These are phyloP conservation scores for Dittrichia graveolens DNA, from an alignment of 129 eudicot genomes.

Conservation along the genomic window DNA sequence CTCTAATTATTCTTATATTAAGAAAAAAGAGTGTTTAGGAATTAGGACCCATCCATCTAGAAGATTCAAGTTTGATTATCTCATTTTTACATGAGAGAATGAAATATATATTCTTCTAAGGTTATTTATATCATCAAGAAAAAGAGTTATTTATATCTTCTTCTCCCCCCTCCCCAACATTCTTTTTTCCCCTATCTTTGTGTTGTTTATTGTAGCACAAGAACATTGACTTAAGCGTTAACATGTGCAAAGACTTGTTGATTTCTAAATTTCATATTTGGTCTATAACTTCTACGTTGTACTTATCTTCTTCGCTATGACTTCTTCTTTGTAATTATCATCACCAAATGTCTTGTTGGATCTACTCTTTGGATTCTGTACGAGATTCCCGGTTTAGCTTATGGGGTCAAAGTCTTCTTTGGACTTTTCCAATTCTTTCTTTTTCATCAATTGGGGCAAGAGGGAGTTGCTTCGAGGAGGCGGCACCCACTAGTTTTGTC, in stretches of 20 bases:
- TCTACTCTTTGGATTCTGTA: neutral
- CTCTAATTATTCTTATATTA: too few species aligned
- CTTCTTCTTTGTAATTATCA: neutral
- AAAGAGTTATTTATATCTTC: too few species aligned
- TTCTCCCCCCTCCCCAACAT: neutral
- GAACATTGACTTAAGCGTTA: conserved; percentile 18
- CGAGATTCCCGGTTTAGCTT: neutral
- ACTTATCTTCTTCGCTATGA: neutral
- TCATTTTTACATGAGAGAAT: too few species aligned
- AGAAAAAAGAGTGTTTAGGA: too few species aligned
- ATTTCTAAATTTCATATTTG: neutral
- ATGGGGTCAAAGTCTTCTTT: neutral
- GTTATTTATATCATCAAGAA: too few species aligned
- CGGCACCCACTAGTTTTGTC: too few species aligned
- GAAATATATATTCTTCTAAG: too few species aligned
- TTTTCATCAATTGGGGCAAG: too few species aligned
- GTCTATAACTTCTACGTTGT: conserved; percentile 14
- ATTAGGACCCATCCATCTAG: too few species aligned
- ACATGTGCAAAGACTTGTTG: conserved; percentile 18
- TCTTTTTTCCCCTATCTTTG: neutral
- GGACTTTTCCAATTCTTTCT: too few species aligned
- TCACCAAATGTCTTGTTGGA: neutral
- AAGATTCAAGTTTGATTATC: too few species aligned
- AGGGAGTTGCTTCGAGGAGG: too few species aligned
- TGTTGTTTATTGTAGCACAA: conserved; percentile 1